Evolutionary conservation across 768 basidiomycete genomes (phyloP).

Genomic region (Trametes meyenii): DNA sequence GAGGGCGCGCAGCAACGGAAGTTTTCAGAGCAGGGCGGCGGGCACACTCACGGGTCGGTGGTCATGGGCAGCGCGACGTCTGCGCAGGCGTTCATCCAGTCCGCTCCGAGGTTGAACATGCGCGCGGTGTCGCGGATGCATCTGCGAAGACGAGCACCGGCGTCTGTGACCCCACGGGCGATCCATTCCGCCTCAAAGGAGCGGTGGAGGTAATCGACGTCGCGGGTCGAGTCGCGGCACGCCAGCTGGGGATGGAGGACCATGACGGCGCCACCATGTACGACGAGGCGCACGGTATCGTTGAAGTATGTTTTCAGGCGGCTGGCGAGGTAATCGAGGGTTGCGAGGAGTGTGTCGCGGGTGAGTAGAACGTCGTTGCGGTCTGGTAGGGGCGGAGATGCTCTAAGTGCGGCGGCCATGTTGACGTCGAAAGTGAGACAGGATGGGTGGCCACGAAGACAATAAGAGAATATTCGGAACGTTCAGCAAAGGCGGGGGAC

Average conservation of each 20-base stretch:
- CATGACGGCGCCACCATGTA: slow-evolving; percentile 78
- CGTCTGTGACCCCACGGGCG: slow-evolving; percentile 50
- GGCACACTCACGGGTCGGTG: slow-evolving; percentile 49
- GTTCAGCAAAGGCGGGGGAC: slow-evolving; percentile 10
- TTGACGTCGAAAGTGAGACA: not conserved
- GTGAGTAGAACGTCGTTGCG: slow-evolving; percentile 42
- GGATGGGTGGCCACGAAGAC: not conserved
- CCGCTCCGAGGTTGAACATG: slow-evolving; percentile 53
- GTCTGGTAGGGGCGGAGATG: slow-evolving; percentile 20
- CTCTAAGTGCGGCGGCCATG: slow-evolving; percentile 6
- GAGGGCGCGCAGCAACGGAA: slow-evolving; percentile 1
- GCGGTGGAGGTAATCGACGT: slow-evolving; percentile 69
- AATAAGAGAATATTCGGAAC: not conserved
- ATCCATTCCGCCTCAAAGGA: slow-evolving; percentile 61
- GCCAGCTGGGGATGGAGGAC: slow-evolving; percentile 56
- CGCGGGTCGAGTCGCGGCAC: slow-evolving; percentile 55
- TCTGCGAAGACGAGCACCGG: slow-evolving; percentile 52
- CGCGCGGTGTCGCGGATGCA: slow-evolving; percentile 61
- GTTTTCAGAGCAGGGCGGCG: not conserved
- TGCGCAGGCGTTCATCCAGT: slow-evolving; percentile 81
- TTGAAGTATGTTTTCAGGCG: slow-evolving; percentile 50
- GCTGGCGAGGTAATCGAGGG: slow-evolving; percentile 56
- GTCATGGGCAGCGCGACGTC: slow-evolving; percentile 73
- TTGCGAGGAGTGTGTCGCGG: slow-evolving; percentile 39
- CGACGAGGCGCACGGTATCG: slow-evolving; percentile 58